These are phyloP conservation scores for Diplogelasinospora grovesii DNA, from an alignment of 495 filamentous ascomycete genomes.

Conservation along the genomic window DNA sequence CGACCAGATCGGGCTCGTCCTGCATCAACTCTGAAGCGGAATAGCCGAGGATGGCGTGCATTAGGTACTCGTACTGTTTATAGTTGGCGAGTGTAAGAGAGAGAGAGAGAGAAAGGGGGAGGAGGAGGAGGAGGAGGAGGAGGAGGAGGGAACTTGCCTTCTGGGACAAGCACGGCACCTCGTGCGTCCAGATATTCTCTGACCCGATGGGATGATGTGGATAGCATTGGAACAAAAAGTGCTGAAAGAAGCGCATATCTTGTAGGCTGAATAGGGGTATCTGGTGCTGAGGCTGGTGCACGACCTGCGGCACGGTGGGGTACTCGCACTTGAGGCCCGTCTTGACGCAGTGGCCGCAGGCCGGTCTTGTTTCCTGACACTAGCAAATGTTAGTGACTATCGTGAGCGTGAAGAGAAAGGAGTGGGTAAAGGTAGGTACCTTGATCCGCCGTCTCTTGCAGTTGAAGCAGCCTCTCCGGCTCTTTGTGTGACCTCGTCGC, in stretches of 20 bases:
- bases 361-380: conserved; percentile 54
- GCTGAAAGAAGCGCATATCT: conserved; percentile 59
- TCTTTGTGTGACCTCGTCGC: conserved; percentile 52
- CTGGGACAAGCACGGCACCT: conserved; percentile 50
- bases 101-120: neutral
- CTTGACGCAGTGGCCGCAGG: conserved; percentile 53
- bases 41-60: conserved; percentile 55
- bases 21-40: conserved; percentile 47
- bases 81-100: neutral
- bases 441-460: conserved; percentile 60
- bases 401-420: neutral
- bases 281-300: conserved; percentile 39
- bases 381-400: conserved; percentile 13
- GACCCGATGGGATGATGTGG: conserved; percentile 55
- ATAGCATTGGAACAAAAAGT: conserved; percentile 50
- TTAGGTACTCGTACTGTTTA: conserved; percentile 43
- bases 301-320: conserved; percentile 37
- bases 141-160: conserved; percentile 32
- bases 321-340: conserved; percentile 53
- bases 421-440: conserved; percentile 19
- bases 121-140: neutral
- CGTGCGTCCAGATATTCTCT: conserved; percentile 51
- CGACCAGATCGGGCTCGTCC: conserved; percentile 21
- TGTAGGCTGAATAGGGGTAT: conserved; percentile 45
- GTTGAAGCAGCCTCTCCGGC: conserved; percentile 55